Base-by-base conservation (phyloP, 2,329 filamentous ascomycete genomes). In the Alternaria postmessia region DNA sequence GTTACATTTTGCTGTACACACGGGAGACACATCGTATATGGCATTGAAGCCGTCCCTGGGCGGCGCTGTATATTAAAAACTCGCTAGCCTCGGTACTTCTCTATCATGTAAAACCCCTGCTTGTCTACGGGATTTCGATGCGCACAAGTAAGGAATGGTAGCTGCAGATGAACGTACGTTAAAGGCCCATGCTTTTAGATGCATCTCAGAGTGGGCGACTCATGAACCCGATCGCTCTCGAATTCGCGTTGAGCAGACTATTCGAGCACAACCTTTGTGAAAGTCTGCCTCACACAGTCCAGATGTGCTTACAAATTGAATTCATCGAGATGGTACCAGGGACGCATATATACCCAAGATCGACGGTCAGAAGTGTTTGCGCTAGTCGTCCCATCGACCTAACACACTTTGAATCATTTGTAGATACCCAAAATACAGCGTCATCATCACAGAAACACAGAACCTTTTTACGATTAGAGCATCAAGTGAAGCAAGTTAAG, bases 1-100 rank as follows among this genome's bases (percentile, higher is more conserved):
- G 30, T 34, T 22, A 48, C 46, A 34, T 32, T 16, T 11, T 32
- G 30, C 28, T 24, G 30, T 48, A 22, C 12, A 48, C 30, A 48
- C 46, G 46, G 46, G 18, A 34, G 34, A 5, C 14, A 32, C 18
- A 34, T 32, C 46, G 46, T n/a, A 34, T 48, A 22, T 1, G 46
- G 46, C 46, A 48, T 34, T 24, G 14, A 36, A 22, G 28, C 46
- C 46, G 46, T 48, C 30, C 20, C 30, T 36, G 20, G 46, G 32
- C 46, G 18, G 46, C 46, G 30, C 20, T 48, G 30, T 18, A 34
- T 48, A 22, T 20, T 34, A 34, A 48, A 32, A 48, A 48, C 30
- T 48, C 32, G 30, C 18, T 48, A 48, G 46, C 46, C 18, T 32
- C 46, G 46, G 46, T 34, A 48, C 30, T 34, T 48, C 30, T 48